Percentiles rank a stretch among this genome's conserved stretches.
These are phyloP conservation scores for Fusarium sp. DNA, from an alignment of 2,329 filamentous ascomycete species.

Conservation along the genomic window DNA sequence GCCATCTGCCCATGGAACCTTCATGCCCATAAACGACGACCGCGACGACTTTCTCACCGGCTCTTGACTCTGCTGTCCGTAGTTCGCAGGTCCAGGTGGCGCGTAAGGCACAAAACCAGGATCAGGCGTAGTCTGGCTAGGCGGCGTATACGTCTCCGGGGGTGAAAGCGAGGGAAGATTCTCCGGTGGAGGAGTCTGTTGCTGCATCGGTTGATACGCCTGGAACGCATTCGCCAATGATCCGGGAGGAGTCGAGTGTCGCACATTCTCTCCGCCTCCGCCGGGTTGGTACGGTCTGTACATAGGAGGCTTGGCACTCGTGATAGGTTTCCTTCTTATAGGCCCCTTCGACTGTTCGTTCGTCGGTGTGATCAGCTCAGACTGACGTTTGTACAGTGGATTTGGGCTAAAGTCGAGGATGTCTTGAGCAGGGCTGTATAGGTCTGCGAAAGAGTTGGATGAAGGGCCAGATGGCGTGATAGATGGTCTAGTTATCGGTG, in stretches of 20 bases:
- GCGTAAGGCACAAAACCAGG: constrained; percentile 5
- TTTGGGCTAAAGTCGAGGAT: constrained; percentile 8
- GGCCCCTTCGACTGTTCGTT: background rate
- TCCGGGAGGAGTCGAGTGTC: constrained; percentile 7
- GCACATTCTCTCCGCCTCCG: background rate
- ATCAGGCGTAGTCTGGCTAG: background rate
- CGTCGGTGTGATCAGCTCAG: background rate
- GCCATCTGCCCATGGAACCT: constrained; percentile 22
- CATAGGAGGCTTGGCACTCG: background rate
- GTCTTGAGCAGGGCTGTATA: constrained; percentile 13
- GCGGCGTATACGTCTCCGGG: background rate
- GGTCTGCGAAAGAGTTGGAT: background rate
- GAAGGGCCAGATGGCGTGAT: background rate
- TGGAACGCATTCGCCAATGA: constrained; percentile 3
- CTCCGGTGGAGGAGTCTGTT: background rate
- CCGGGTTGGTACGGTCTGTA: constrained; percentile 21
- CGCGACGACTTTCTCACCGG: constrained; percentile 3
- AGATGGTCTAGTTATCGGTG: background rate
- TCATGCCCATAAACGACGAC: constrained; percentile 29
- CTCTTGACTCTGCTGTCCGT: background rate
- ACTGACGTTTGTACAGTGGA: background rate
- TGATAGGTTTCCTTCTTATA: constrained; percentile 29
- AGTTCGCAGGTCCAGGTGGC: background rate
- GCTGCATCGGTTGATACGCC: constrained; percentile 13
- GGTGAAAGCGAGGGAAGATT: background rate